Base-by-base conservation (phyloP, 192 early-diverging fungal genomes). In the Coemansia sp. region DNA sequence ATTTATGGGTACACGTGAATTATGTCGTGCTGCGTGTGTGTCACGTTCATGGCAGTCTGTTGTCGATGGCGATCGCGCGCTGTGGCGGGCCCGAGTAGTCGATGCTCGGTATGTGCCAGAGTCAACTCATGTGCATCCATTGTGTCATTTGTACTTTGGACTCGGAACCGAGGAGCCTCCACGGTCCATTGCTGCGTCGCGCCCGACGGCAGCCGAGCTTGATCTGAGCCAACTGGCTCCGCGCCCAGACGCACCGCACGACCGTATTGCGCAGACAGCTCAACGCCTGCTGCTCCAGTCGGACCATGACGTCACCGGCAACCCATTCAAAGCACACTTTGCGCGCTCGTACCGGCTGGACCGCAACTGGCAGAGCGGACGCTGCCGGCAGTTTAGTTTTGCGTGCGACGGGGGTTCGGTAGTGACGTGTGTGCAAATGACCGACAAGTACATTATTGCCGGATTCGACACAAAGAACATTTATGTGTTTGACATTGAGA, bases 401-500 rank as follows among this genome's bases (percentile, higher is more conserved):
- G 92, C 66, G 18, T 70, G 93, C 20, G 91, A 96, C 64, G 86
- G 83, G 21, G 84, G 85, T 38, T 82, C 87, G 63, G 93, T 97
- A 0, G 96, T 97, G 5, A 98, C 97, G 11, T 97, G 95, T 61
- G 74, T 99, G 34, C 95, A 97, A 69, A 95, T 97, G 81, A 96
- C 98, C 67, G 85, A 85, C n/a, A 90, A 96, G 46, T 93, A 97
- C 74, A 93, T 99, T 23, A 87, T 99, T 15, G 91, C 92, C 9
- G 96, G 95, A 5, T 87, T 92, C 11, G 96, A 97, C 75, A 94
- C 96, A 47, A 87, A 92, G 55, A 87, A 88, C 20, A 97, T 98
- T 26, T 90, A 93, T 68, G 92, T 99, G 25, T 98, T 96, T 61
- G 91, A 95, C 61, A 91, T 91, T 12, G 72, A 70, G 2, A 94